Percentiles rank a stretch among this genome's conserved stretches.
These are phyloP conservation scores for Daldinia decipiens DNA, from an alignment of 495 filamentous ascomycete genomes.

Conservation along the genomic window DNA sequence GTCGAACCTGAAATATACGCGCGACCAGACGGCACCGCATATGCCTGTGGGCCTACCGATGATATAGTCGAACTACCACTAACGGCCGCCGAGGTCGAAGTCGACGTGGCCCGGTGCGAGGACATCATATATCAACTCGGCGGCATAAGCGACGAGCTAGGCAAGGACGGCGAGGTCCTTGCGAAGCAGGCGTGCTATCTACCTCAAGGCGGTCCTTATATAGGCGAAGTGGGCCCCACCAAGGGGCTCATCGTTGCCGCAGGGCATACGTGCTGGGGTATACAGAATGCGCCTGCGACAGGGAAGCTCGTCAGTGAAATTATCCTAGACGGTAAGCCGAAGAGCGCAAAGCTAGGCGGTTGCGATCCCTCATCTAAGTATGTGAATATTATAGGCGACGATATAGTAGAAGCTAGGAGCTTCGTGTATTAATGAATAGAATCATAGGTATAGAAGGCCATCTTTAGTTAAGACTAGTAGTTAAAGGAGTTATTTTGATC, in stretches of 20 bases:
- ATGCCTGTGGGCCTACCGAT: constrained; percentile 81
- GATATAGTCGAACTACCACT: constrained; percentile 72
- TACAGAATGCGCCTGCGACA: constrained; percentile 87
- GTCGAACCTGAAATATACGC: constrained; percentile 87
- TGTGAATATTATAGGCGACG: neutral
- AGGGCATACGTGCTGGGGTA: constrained; percentile 92
- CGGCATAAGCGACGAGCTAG: constrained; percentile 75
- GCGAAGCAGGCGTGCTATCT: constrained; percentile 86
- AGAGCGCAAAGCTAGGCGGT: constrained; percentile 65
- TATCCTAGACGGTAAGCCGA: constrained; percentile 75
- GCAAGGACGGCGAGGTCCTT: constrained; percentile 72
- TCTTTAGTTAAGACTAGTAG: neutral
- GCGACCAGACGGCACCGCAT: constrained; percentile 83
- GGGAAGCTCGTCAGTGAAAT: constrained; percentile 84
- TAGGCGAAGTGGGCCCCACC: constrained; percentile 71
- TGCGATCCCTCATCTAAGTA: constrained; percentile 38
- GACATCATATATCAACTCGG: constrained; percentile 80
- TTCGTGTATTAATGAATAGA: neutral
- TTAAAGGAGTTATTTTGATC: neutral
- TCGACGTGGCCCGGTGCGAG: constrained; percentile 76
- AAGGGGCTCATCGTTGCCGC: constrained; percentile 80
- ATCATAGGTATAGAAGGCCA: neutral
- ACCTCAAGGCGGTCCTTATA: constrained; percentile 75
- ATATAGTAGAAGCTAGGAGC: neutral
- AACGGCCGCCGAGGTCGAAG: constrained; percentile 74